Conservation (phyloP, 208 protist species). For the Trypanosoma caninum region DNA sequence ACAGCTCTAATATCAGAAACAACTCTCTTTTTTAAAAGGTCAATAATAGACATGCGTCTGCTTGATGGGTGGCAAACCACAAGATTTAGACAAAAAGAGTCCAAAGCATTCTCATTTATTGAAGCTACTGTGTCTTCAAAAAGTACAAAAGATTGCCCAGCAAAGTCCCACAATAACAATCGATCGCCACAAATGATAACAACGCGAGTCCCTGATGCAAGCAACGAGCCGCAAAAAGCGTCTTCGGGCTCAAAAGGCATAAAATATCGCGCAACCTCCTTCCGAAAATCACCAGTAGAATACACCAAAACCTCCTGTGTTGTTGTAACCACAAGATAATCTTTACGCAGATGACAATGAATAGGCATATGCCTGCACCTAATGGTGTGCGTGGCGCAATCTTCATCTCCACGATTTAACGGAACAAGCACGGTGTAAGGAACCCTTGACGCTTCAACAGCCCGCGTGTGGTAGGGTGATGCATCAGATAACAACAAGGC, state of each 20-base stretch:
- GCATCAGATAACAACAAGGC: conserved; percentile 43
- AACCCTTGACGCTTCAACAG: conserved; percentile 22
- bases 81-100: conserved; percentile 51
- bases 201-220: conserved; percentile 58
- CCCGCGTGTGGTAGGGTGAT: conserved; percentile 41
- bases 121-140: conserved; percentile 43
- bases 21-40: conserved; percentile 62
- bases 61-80: conserved; percentile 34
- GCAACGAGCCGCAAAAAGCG: conserved; percentile 48
- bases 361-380: conserved; percentile 19
- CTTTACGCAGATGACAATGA: conserved; percentile 46
- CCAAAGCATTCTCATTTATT: conserved; percentile 26
- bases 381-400: conserved; percentile 36
- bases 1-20: conserved; percentile 42
- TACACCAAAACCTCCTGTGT: conserved; percentile 52
- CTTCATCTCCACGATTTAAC: conserved; percentile 53
- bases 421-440: conserved; percentile 62
- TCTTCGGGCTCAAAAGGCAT: conserved; percentile 65
- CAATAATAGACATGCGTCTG: conserved; percentile 45
- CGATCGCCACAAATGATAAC: conserved; percentile 54
- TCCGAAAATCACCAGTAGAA: conserved; percentile 29
- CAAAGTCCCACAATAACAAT: conserved; percentile 77
- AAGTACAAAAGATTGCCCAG: conserved; percentile 43
- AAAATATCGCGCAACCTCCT: conserved; percentile 33
- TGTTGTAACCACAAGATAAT: conserved; percentile 54